Base-by-base conservation (phyloP, 495 filamentous ascomycete genomes). In the Trichoderma asperelloides region DNA sequence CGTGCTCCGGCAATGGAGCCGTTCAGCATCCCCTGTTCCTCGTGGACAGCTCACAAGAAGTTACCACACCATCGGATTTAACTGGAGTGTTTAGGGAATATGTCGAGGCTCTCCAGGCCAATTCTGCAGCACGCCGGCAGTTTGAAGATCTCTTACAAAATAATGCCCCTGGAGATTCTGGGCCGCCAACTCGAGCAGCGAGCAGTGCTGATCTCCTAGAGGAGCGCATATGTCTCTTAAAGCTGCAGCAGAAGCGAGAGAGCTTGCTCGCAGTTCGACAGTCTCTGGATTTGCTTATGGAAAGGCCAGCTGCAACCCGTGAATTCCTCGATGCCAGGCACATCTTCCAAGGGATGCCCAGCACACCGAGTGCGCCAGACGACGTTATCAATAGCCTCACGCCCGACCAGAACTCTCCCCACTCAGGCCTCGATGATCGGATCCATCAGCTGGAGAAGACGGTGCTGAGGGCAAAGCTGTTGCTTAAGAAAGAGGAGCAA, bases 401-500 rank as follows among this genome's bases (percentile, higher is more conserved):
- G 3, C 51, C 74, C 37, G 74, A 79, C 67, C 69, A 71, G 40
- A 71, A 77, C 7, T 40, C 73, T 0, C 67, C 71, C n/a, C 72
- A 70, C 18, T 69, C 71, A 9, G 78, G 76, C 7, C 71, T 82
- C 5, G 73, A 85, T 66, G 83, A 75, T 12, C 76, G 90, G 4
- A 77, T 87, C 27, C 79, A 84, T 45, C 84, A 83, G 5, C 78
- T 92, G 21, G 88, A 91, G 72, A 84, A 85, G 72, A 83, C 87
- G 0, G 85, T 90, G 15, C 75, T 91, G 16, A 81, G 82, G 23
- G 82, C 89, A 18, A 89, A 87, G 70, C 74, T 84, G 55, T 80
- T 86, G 60, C 80, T 90, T 13, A 81, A 86, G 66, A 79, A 74
- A 33, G 88, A 92, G 69, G 86, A 88, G 72, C 81, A 80, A 45